Evolutionary conservation across 2,329 filamentous ascomycete genomes (phyloP).

Genomic region (Macrophomina phaseolina): DNA sequence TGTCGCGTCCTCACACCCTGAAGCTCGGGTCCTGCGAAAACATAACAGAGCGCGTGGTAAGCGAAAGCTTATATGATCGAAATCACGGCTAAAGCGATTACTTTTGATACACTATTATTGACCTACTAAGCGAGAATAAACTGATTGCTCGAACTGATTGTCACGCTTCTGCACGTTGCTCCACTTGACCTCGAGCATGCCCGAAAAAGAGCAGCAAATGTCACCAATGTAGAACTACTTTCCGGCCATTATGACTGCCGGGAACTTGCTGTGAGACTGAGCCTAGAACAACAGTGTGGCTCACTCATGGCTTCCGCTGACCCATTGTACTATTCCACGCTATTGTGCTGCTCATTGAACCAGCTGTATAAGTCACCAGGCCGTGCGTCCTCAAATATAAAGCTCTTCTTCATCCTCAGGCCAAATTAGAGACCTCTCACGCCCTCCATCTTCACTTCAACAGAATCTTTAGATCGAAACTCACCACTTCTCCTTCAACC

Average conservation of each 20-base stretch:
- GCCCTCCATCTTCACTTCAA: neutral
- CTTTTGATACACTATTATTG: too few species aligned
- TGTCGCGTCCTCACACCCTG: too few species aligned
- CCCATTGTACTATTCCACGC: slow-evolving; percentile 10
- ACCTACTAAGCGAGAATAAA: too few species aligned
- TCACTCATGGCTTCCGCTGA: neutral
- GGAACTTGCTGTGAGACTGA: neutral
- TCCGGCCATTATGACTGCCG: neutral
- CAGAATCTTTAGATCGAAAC: neutral
- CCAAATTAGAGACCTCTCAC: neutral
- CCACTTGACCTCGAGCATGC: neutral
- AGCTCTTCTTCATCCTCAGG: neutral
- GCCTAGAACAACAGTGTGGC: slow-evolving; percentile 13
- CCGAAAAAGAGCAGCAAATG: neutral
- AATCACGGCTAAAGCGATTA: too few species aligned
- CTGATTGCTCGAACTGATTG: too few species aligned
- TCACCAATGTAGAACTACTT: neutral
- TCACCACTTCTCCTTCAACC: neutral
- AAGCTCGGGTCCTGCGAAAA: too few species aligned
- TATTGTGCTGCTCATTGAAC: neutral
- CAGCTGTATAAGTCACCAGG: neutral
- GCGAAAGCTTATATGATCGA: too few species aligned
- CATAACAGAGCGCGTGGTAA: too few species aligned
- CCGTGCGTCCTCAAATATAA: neutral
- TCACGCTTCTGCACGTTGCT: too few species aligned